These are phyloP conservation scores for Leccinum disarticulatum DNA, from an alignment of 768 basidiomycete species.

Conservation along the genomic window DNA sequence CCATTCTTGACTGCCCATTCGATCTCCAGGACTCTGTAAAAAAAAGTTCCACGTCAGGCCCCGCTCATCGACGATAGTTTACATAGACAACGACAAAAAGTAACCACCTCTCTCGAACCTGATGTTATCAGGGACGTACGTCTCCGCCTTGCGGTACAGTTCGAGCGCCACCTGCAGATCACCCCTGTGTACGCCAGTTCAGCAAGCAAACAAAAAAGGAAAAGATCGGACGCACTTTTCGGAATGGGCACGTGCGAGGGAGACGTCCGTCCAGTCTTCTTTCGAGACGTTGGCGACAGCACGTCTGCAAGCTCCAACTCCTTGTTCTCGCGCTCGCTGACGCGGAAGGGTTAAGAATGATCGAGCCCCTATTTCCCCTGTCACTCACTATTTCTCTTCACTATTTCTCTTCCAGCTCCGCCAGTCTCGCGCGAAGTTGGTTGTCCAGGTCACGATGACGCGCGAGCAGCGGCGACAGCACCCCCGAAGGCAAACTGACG, in stretches of 20 bases:
- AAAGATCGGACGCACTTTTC: constrained; percentile 59
- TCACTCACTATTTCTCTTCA: constrained; percentile 71
- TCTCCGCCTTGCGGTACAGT: constrained; percentile 78
- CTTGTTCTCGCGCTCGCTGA: constrained; percentile 60
- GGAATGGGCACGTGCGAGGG: constrained; percentile 76
- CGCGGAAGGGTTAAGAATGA: not conserved
- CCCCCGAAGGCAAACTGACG: constrained; percentile 32
- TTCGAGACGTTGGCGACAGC: constrained; percentile 71
- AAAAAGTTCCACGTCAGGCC: constrained; percentile 19
- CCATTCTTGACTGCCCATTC: constrained; percentile 73
- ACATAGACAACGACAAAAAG: constrained; percentile 53
- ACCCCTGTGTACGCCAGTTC: constrained; percentile 46
- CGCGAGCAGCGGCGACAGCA: constrained; percentile 62
- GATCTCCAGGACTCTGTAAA: constrained; percentile 72
- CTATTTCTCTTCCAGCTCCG: constrained; percentile 69
- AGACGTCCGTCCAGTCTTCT: constrained; percentile 82
- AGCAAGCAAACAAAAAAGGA: not conserved
- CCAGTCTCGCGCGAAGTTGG: constrained; percentile 60
- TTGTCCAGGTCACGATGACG: constrained; percentile 68
- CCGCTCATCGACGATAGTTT: constrained; percentile 56
- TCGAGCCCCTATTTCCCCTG: constrained; percentile 15
- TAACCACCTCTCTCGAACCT: constrained; percentile 88
- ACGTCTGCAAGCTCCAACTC: constrained; percentile 61
- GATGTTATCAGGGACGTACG: constrained; percentile 82
- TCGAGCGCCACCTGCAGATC: constrained; percentile 78